Percentiles rank a stretch among this genome's conserved stretches.
Conservation (phyloP, 1,284 basidiomycete genomes). For the Puccinia novopanici region DNA sequence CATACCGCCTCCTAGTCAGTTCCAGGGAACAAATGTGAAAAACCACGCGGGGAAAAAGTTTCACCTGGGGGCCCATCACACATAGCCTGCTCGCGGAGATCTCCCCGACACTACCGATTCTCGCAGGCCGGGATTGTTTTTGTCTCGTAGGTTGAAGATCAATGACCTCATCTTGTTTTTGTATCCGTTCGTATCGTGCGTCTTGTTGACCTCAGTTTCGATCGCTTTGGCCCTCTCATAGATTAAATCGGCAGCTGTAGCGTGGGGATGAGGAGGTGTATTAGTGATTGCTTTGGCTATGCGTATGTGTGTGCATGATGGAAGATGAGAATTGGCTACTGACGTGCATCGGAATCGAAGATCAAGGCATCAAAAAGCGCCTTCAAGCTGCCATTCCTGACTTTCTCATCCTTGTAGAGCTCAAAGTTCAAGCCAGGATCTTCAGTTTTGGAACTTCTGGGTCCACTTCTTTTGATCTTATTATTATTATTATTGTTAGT, state of each 20-base stretch:
- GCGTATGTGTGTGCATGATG: neutral
- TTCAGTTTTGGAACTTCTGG: slow-evolving; percentile 42
- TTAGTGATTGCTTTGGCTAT: neutral
- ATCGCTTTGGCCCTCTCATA: slow-evolving; percentile 66
- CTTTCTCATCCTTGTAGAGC: slow-evolving; percentile 66
- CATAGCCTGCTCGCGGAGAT: slow-evolving; percentile 71
- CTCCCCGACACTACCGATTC: slow-evolving; percentile 78
- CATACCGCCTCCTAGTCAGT: neutral
- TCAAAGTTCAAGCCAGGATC: slow-evolving; percentile 24
- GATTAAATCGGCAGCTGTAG: slow-evolving; percentile 68
- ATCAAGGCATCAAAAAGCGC: slow-evolving; percentile 89
- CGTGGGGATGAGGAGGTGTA: neutral
- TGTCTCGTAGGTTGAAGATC: slow-evolving; percentile 91
- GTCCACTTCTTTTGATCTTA: neutral
- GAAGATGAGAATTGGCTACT: slow-evolving; percentile 60
- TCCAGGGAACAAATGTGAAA: neutral
- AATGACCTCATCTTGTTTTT: slow-evolving; percentile 83
- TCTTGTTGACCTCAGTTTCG: slow-evolving; percentile 64
- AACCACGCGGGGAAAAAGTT: slow-evolving; percentile 55
- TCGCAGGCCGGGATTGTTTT: slow-evolving; percentile 83
- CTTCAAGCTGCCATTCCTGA: slow-evolving; percentile 83
- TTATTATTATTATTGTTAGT: neutral
- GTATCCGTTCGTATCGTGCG: slow-evolving; percentile 62
- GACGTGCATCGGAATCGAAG: slow-evolving; percentile 78
- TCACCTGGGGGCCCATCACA: slow-evolving; percentile 77